Evolutionary conservation across 495 filamentous ascomycete species (phyloP).

Genomic region (Chaetomium cochliodes): DNA sequence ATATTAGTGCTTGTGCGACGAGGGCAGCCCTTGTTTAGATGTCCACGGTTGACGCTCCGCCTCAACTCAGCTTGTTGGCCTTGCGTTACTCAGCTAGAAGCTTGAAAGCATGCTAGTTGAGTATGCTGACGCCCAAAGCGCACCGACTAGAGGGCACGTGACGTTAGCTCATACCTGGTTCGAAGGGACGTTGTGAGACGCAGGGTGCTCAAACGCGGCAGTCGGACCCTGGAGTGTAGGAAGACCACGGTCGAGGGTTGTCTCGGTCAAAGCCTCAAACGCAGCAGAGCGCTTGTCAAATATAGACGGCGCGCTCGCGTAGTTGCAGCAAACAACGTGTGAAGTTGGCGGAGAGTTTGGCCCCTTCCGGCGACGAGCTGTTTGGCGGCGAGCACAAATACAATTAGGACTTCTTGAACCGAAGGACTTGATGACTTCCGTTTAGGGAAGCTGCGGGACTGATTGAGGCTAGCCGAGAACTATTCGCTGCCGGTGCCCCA

Average conservation of each 20-base stretch:
- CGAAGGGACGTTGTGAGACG: neutral
- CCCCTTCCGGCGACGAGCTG: neutral
- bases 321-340: neutral
- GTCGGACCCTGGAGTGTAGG: neutral
- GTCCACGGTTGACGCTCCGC: neutral
- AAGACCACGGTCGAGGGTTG: neutral
- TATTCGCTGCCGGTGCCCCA: conserved; percentile 12
- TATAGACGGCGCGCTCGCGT: neutral
- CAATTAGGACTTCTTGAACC: neutral
- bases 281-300: neutral
- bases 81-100: neutral
- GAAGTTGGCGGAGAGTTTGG: neutral
- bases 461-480: neutral
- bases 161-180: neutral
- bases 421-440: neutral
- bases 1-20: too few species aligned
- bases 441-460: neutral
- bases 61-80: neutral
- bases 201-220: neutral
- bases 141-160: neutral
- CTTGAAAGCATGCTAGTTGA: neutral
- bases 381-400: neutral
- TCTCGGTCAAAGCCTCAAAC: neutral
- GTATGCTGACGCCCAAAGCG: neutral
- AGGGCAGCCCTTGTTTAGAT: too few species aligned